A percentile compares a stretch with the other conserved stretches of the same genome.
Evolutionary conservation across 225 moss, liverwort and hornwort genomes (phyloP).

Genomic region (Takakia lepidozioides): DNA sequence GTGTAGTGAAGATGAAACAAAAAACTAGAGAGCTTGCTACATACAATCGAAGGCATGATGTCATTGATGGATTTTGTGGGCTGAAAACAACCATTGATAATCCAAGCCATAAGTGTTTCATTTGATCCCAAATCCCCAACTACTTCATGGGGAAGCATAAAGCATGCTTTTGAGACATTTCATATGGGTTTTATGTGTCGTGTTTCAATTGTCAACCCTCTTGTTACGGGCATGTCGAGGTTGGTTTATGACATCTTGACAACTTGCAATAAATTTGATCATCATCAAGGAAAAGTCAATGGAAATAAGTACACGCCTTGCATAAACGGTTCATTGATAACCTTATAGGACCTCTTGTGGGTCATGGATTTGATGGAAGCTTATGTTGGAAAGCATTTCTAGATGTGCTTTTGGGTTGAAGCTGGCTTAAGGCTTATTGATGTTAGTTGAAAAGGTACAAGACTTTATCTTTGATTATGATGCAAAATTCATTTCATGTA

Average conservation of each 20-base stretch:
- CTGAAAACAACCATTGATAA: background rate
- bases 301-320: background rate
- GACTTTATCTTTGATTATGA: background rate
- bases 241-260: conserved; percentile 1
- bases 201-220: background rate
- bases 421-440: background rate
- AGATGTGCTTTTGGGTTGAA: background rate
- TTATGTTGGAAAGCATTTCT: background rate
- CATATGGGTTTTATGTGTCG: background rate
- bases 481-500: background rate
- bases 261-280: background rate
- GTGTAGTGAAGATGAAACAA: conserved; percentile 2
- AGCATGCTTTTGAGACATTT: background rate
- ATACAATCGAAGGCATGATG: background rate
- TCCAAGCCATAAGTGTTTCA: background rate
- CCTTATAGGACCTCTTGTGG: background rate
- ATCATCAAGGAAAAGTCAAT: background rate
- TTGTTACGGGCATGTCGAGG: background rate
- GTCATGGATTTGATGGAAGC: conserved; percentile 1
- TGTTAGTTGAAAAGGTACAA: background rate
- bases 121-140: background rate
- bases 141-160: background rate
- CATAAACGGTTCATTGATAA: background rate
- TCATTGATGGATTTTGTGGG: background rate
- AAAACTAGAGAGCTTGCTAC: background rate